Evolutionary conservation across 306 rosid species (phyloP), one percentile per base, ranked within the genome.

Genomic region (Begonia fuchsioides): DNA sequence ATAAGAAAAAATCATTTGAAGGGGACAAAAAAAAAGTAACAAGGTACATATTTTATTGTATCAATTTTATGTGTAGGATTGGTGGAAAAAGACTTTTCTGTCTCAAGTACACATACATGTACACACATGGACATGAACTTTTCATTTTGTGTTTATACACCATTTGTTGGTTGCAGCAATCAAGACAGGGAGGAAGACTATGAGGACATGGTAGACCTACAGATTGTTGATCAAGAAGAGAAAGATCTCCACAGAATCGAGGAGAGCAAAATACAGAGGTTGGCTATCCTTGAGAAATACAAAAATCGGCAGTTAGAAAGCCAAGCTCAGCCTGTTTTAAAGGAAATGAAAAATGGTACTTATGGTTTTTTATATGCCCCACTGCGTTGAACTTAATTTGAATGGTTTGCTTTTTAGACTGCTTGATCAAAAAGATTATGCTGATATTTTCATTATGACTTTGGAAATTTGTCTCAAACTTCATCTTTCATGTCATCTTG

Each of bases 191-290:
- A 74, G 57, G 83, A 76, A 57, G 87, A 82, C 61, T 43, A 63
- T 8, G 87, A 84, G n/a, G 96, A 88, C 39, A 51, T 43, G 40
- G 71, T 17, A 47, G 14, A 71, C 13, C 57, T 76, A 57, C 81
- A 63, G 55, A 55, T 69, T 54, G 85, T 73, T 40, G 95, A 86
- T 20, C 83, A 90, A 68, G 98, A 92, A 68, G 96, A 90, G 65
- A 96, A 92, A 41, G 87, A 92, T 66, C 79, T 86, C 39, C 70
- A 75, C 68, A 77, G 93, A 69, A 86, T 92, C 61, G 98, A 85
- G 80, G 96, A 85, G 73, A 85, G 96, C 70, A 74, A 79, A 57
- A 86, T 83, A 59, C 66, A 93, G 70, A 82, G 81, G 58, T 88
- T 73, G 53, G 99, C 93, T 17, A 92, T 92, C 68, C 68, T 92